A percentile compares a stretch with the other conserved stretches of the same genome.
Evolutionary conservation across 768 basidiomycete genomes (phyloP).

Genomic region (Coprinopsis marcescibilis): DNA sequence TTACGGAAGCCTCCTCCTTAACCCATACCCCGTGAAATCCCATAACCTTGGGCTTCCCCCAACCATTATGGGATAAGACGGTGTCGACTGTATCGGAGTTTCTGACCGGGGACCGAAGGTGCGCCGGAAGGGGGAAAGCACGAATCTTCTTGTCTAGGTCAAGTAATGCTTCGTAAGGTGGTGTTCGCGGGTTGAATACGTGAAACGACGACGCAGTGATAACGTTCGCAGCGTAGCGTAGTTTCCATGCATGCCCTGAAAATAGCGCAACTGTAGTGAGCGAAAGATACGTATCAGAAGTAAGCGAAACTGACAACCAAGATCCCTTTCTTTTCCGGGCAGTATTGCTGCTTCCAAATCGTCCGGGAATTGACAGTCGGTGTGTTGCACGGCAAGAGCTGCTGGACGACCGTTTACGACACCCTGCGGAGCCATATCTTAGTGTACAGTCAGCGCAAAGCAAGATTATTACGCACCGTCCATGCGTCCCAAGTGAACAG

Average conservation of each 20-base stretch:
- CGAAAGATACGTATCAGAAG: background rate
- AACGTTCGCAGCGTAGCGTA: constrained; percentile 39
- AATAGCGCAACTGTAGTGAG: background rate
- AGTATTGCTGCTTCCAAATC: constrained; percentile 30
- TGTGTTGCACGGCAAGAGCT: constrained; percentile 37
- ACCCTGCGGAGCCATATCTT: constrained; percentile 24
- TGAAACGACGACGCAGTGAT: constrained; percentile 38
- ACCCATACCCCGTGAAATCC: no score
- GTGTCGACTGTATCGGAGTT: constrained; percentile 23
- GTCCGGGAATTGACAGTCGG: constrained; percentile 48
- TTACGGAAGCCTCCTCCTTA: no score
- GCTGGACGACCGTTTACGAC: constrained; percentile 48
- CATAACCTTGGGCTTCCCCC: no score
- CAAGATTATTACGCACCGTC: constrained; percentile 29
- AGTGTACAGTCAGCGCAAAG: background rate
- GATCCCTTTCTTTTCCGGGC: constrained; percentile 29
- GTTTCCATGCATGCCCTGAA: constrained; percentile 40
- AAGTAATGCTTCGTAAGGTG: constrained; percentile 39
- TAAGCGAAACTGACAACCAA: constrained; percentile 35
- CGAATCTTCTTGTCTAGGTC: constrained; percentile 48
- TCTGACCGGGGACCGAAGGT: constrained; percentile 35
- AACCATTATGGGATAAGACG: no score
- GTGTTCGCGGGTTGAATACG: constrained; percentile 32
- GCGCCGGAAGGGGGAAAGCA: constrained; percentile 39
- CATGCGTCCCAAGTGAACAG: constrained; percentile 45